Conservation (phyloP, 2,329 filamentous ascomycete species). For the Macrophomina tecta region DNA sequence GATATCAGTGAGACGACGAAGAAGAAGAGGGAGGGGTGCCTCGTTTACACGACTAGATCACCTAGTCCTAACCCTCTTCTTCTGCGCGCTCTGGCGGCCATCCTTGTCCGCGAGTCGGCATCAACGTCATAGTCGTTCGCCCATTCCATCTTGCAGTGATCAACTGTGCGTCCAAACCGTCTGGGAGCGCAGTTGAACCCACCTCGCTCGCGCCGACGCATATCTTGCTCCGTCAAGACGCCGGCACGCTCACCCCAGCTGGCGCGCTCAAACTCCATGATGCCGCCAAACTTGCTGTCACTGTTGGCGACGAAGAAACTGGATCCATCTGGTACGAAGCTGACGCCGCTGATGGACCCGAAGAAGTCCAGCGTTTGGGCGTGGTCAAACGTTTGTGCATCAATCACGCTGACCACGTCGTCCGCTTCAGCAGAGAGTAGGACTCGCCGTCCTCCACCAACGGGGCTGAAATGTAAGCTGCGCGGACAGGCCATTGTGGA, state of each 20-base stretch:
- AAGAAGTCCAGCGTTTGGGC: constrained; percentile 77
- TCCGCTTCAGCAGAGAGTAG: constrained; percentile 78
- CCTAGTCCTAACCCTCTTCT: constrained; percentile 20
- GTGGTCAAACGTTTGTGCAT: constrained; percentile 67
- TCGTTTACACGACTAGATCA: constrained; percentile 18
- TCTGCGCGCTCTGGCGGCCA: constrained; percentile 8
- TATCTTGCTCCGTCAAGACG: neutral
- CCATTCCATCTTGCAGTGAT: constrained; percentile 10
- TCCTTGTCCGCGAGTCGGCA: constrained; percentile 9
- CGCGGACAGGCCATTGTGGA: constrained; percentile 73
- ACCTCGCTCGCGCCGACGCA: neutral
- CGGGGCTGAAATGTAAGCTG: constrained; percentile 73
- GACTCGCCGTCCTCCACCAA: constrained; percentile 69
- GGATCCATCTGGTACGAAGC: constrained; percentile 70
- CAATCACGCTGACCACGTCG: constrained; percentile 74
- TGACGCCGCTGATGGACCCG: constrained; percentile 73
- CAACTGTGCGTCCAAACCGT: neutral
- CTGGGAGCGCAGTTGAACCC: neutral
- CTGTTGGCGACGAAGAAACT: constrained; percentile 72
- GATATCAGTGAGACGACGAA: neutral
- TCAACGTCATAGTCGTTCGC: constrained; percentile 4
- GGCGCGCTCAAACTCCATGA: constrained; percentile 65
- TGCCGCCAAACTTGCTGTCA: constrained; percentile 69
- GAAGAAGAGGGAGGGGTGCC: neutral
- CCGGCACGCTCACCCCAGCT: constrained; percentile 35